A percentile compares a stretch with the other conserved stretches of the same genome.
Evolutionary conservation across 768 basidiomycete species (phyloP).

Genomic region (Filobasidium floriforme): DNA sequence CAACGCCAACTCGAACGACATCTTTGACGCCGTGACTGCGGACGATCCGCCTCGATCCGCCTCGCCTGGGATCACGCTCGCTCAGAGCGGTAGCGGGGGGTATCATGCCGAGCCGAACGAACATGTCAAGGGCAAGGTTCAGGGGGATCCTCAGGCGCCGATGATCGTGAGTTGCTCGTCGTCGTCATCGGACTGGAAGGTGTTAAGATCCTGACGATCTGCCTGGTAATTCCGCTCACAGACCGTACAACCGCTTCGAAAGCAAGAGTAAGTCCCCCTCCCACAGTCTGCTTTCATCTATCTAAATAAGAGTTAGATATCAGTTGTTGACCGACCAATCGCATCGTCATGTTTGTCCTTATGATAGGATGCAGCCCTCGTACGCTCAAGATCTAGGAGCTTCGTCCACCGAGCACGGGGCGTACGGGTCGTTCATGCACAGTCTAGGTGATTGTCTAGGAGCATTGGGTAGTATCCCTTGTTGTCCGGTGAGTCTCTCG

Average conservation of each 20-base stretch:
- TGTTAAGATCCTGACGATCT: background rate
- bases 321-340: background rate
- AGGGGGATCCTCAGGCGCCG: background rate
- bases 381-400: conserved; percentile 83
- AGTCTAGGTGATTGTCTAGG: conserved; percentile 51
- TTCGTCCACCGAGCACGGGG: conserved; percentile 65
- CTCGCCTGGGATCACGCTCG: conserved; percentile 15
- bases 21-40: conserved; percentile 9
- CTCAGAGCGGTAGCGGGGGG: conserved; percentile 7
- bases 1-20: conserved; percentile 2
- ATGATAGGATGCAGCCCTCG: conserved; percentile 57
- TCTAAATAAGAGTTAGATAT: too few species aligned
- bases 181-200: background rate
- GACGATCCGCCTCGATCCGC: conserved; percentile 14
- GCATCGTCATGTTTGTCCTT: background rate
- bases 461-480: conserved; percentile 66
- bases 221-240: conserved; percentile 4
- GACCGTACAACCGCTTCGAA: conserved; percentile 22
- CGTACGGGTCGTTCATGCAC: conserved; percentile 76
- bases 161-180: conserved; percentile 13
- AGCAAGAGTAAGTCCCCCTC: conserved; percentile 21
- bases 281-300: too few species aligned
- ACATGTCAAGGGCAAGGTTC: background rate
- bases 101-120: conserved; percentile 9
- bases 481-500: conserved; percentile 64